phyloP scores from a whole-genome alignment of 352 stramenopile species.

The Globisporangium nunn region DNA sequence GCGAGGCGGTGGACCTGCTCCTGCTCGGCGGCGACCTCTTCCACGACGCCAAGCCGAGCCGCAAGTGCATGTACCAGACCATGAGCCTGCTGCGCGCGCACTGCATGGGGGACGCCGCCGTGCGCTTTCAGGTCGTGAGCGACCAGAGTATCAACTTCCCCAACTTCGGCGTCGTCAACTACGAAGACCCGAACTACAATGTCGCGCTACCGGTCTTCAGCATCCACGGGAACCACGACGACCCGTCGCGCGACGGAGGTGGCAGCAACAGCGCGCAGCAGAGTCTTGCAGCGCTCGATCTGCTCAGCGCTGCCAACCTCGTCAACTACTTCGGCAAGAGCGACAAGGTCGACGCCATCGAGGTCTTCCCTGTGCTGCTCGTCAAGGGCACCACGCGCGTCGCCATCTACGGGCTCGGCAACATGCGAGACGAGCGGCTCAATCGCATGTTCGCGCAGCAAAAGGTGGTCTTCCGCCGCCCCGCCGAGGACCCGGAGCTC shows the following conservation, averaged over 20 bases:
- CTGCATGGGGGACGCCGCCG: conserved; percentile 88
- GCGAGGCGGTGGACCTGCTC: conserved; percentile 85
- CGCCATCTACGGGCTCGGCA: conserved; percentile 97
- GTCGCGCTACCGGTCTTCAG: conserved; percentile 96
- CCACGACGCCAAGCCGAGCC: conserved; percentile 98
- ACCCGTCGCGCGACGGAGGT: conserved; percentile 91
- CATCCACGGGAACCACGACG: conserved; percentile 99
- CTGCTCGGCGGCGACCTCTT: conserved; percentile 98
- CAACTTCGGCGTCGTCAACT: conserved; percentile 92
- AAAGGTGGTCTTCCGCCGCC: conserved; percentile 92
- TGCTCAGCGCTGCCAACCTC: conserved; percentile 93
- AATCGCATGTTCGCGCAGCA: conserved; percentile 96
- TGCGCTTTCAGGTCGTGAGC: conserved; percentile 87
- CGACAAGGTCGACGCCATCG: conserved; percentile 90
- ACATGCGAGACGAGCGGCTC: conserved; percentile 97
- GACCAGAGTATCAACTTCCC: conserved; percentile 89
- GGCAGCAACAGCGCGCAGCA: conserved; percentile 28
- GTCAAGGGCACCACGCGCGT: conserved; percentile 93
- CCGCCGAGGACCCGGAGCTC: conserved; percentile 53
- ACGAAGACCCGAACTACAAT: conserved; percentile 94
- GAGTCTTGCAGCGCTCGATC: conserved; percentile 93
- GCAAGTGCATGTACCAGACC: conserved; percentile 94
- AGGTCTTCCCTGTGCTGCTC: conserved; percentile 94
- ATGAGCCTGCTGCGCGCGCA: conserved; percentile 95
- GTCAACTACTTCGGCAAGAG: conserved; percentile 99